A percentile compares a stretch with the other conserved stretches of the same genome.
Evolutionary conservation across 768 basidiomycete genomes (phyloP).

Genomic region (Russula lepida): DNA sequence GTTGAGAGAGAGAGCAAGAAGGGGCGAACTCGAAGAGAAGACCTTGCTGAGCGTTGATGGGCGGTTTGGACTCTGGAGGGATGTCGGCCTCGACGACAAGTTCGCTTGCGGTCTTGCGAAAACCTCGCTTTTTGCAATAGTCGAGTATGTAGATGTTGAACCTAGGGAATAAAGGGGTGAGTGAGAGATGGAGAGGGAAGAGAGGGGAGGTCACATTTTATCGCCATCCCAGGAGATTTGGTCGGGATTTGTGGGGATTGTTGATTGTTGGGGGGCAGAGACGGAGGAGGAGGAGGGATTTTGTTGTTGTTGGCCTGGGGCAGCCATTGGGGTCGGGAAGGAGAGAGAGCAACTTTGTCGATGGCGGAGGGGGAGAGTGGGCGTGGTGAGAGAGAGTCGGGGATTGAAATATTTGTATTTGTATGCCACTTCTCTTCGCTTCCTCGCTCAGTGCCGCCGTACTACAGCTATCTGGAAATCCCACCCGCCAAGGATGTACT

Average conservation of each 20-base stretch:
- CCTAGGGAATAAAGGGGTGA: slow-evolving; percentile 34
- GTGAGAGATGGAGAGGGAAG: not conserved
- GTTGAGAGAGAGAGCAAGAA: slow-evolving; percentile 1
- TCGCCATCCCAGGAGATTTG: slow-evolving; percentile 72
- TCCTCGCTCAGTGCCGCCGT: slow-evolving; percentile 44
- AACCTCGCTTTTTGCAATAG: slow-evolving; percentile 77
- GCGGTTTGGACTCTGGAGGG: slow-evolving; percentile 51
- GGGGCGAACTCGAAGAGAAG: slow-evolving; percentile 68
- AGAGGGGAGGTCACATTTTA: slow-evolving; percentile 48
- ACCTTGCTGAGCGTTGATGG: slow-evolving; percentile 78
- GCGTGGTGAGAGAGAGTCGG: slow-evolving; percentile 8
- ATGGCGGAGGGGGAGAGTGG: not conserved
- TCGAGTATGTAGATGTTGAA: slow-evolving; percentile 87
- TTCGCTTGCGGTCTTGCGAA: slow-evolving; percentile 60
- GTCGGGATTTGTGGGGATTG: slow-evolving; percentile 13
- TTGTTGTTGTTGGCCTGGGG: not conserved
- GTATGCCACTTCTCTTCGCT: not conserved
- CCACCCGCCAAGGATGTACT: slow-evolving; percentile 77
- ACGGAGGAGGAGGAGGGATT: not conserved
- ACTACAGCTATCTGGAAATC: slow-evolving; percentile 84
- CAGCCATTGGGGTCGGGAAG: not conserved
- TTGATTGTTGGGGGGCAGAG: slow-evolving; percentile 17
- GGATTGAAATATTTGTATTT: slow-evolving; percentile 10
- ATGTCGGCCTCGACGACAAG: slow-evolving; percentile 62
- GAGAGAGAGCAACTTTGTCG: not conserved